phyloP scores from a whole-genome alignment of 768 basidiomycete species.

The Macrolepiota dolichaula region DNA sequence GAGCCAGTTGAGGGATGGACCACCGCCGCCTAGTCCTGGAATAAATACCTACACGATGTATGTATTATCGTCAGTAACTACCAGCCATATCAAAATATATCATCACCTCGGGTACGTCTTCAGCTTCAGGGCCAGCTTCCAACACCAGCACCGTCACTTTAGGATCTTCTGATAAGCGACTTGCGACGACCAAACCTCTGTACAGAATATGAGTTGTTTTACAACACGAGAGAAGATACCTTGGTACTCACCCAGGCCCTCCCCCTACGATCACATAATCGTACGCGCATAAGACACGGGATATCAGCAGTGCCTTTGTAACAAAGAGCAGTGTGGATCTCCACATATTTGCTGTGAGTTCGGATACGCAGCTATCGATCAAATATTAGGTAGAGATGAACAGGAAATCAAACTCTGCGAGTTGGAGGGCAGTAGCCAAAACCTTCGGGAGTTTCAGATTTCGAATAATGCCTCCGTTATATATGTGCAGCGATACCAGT shows the following conservation, averaged over 20 bases:
- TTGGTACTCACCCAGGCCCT: conserved; percentile 26
- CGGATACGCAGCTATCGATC: too few species aligned
- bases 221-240: neutral
- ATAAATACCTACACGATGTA: conserved; percentile 23
- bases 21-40: conserved; percentile 27
- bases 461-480: too few species aligned
- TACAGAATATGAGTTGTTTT: neutral
- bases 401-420: too few species aligned
- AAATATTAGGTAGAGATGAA: neutral
- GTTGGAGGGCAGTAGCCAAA: too few species aligned
- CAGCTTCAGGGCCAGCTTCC: conserved; percentile 36
- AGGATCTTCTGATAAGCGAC: conserved; percentile 29
- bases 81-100: neutral
- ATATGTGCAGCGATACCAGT: too few species aligned
- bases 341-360: neutral
- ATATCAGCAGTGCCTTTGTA: neutral
- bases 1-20: conserved; percentile 44
- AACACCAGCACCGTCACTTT: conserved; percentile 27
- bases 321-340: neutral
- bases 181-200: conserved; percentile 32
- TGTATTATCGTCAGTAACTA: neutral
- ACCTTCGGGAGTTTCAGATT: too few species aligned
- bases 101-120: conserved; percentile 31
- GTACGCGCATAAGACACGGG: conserved; percentile 11
- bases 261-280: conserved; percentile 33